These are phyloP conservation scores for Colletotrichum spinosum DNA, from an alignment of 2,329 filamentous ascomycete genomes.

Conservation along the genomic window DNA sequence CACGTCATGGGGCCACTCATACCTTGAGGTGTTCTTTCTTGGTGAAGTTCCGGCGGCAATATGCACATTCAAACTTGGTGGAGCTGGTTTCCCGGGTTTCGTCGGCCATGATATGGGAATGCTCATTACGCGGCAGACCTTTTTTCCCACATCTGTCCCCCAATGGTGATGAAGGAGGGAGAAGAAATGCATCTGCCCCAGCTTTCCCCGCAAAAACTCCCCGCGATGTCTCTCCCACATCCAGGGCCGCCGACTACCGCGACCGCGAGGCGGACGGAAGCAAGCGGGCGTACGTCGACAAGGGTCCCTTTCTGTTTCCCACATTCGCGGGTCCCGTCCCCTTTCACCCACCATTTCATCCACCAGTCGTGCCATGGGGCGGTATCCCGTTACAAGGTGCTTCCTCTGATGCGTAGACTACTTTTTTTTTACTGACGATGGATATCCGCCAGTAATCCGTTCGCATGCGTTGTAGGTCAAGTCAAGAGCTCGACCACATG, in stretches of 20 bases:
- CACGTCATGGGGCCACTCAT: not conserved
- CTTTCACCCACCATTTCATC: too few relatives aligned
- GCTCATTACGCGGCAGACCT: not conserved
- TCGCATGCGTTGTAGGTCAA: too few relatives aligned
- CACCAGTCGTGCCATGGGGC: too few relatives aligned
- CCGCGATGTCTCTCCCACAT: not conserved
- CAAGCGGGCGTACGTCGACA: too few relatives aligned
- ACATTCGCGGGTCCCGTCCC: too few relatives aligned
- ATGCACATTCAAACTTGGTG: constrained; percentile 13
- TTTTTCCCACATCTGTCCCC: constrained; percentile 20
- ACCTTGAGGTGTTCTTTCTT: constrained; percentile 25
- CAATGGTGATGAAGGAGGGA: constrained; percentile 14
- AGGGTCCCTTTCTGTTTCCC: not conserved
- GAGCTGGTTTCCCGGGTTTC: constrained; percentile 3
- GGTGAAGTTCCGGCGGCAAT: constrained; percentile 14
- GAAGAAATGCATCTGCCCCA: constrained; percentile 7
- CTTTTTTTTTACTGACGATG: too few relatives aligned
- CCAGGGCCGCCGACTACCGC: not conserved
- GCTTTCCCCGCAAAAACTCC: constrained; percentile 12
- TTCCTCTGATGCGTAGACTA: too few relatives aligned
- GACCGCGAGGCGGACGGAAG: too few relatives aligned
- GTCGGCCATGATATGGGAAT: not conserved
- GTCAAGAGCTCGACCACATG: too few relatives aligned
- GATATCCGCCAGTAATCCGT: too few relatives aligned
- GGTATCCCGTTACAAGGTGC: too few relatives aligned